phyloP scores from a whole-genome alignment of 2,329 filamentous ascomycete species.

The Leptosphaerulina australis region DNA sequence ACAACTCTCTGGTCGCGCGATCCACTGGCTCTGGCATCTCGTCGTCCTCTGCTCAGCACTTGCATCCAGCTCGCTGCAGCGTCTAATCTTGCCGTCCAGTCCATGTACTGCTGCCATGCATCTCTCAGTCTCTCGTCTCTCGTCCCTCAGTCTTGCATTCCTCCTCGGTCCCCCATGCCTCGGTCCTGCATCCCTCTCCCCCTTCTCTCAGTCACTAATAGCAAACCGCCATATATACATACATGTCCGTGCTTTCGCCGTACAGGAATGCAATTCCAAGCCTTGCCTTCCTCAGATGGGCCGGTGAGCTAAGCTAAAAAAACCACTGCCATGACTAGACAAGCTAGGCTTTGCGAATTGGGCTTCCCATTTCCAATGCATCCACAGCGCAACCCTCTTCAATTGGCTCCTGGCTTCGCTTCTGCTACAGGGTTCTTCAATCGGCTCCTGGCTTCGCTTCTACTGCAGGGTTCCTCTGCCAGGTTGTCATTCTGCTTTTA shows the following conservation, averaged over 20 bases:
- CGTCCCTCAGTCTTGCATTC: too few species aligned
- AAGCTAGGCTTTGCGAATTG: constrained; percentile 30
- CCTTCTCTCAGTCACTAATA: constrained; percentile 1
- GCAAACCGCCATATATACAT: constrained; percentile 3
- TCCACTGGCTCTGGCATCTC: constrained; percentile 1
- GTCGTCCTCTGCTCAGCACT: not conserved
- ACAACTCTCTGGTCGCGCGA: constrained; percentile 1
- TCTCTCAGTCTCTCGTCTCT: too few species aligned
- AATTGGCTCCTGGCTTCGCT: constrained; percentile 33
- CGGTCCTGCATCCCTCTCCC: too few species aligned
- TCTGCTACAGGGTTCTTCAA: constrained; percentile 27
- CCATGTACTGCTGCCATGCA: not conserved
- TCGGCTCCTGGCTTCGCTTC: constrained; percentile 29
- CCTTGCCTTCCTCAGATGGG: constrained; percentile 25
- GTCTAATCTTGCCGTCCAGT: not conserved
- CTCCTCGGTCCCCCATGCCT: too few species aligned
- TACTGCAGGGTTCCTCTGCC: constrained; percentile 29
- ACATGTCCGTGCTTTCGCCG: constrained; percentile 1
- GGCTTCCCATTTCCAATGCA: constrained; percentile 31
- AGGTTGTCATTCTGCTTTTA: constrained; percentile 43
- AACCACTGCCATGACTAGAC: constrained; percentile 26
- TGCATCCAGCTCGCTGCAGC: not conserved
- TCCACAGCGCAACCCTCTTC: constrained; percentile 20
- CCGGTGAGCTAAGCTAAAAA: constrained; percentile 31
- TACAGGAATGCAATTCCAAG: constrained; percentile 18